Conservation (phyloP, 495 filamentous ascomycete species). For the Penicillium odoratum region DNA sequence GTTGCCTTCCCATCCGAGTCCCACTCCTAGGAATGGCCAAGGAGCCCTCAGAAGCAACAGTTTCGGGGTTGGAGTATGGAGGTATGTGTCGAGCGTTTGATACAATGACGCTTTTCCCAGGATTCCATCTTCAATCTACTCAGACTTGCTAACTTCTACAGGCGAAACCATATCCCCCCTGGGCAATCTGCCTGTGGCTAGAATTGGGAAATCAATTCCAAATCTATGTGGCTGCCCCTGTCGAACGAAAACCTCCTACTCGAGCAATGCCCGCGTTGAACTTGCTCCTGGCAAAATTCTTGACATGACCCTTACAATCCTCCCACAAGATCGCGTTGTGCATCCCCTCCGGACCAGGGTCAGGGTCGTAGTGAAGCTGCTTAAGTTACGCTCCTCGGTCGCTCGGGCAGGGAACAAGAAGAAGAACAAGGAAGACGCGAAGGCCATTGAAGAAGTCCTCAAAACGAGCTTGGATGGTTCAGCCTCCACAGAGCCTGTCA, state of each 20-base stretch:
- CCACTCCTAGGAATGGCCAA: background rate
- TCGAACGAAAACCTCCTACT: background rate
- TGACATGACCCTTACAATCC: slow-evolving; percentile 13
- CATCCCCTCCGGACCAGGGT: slow-evolving; percentile 16
- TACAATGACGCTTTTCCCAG: background rate
- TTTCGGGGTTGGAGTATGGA: background rate
- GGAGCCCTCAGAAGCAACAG: background rate
- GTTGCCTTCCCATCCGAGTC: background rate
- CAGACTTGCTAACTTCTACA: background rate
- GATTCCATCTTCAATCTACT: background rate
- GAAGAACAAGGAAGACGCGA: slow-evolving; percentile 7
- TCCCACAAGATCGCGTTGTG: background rate
- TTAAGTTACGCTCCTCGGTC: slow-evolving; percentile 16
- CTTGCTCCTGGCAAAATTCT: slow-evolving; percentile 4
- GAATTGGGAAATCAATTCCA: background rate
- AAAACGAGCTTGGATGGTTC: background rate
- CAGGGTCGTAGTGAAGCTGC: slow-evolving; percentile 16
- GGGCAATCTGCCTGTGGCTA: background rate
- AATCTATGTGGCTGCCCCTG: slow-evolving; percentile 6
- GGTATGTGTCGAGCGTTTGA: background rate
- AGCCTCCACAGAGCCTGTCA: background rate
- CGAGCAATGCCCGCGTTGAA: slow-evolving; percentile 1
- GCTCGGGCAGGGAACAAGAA: slow-evolving; percentile 1
- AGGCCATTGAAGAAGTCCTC: slow-evolving; percentile 3
- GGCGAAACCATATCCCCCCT: background rate